Percentiles rank a stretch among this genome's conserved stretches.
These are phyloP conservation scores for Lyophyllum decastes DNA, from an alignment of 768 basidiomycete genomes.

Conservation along the genomic window DNA sequence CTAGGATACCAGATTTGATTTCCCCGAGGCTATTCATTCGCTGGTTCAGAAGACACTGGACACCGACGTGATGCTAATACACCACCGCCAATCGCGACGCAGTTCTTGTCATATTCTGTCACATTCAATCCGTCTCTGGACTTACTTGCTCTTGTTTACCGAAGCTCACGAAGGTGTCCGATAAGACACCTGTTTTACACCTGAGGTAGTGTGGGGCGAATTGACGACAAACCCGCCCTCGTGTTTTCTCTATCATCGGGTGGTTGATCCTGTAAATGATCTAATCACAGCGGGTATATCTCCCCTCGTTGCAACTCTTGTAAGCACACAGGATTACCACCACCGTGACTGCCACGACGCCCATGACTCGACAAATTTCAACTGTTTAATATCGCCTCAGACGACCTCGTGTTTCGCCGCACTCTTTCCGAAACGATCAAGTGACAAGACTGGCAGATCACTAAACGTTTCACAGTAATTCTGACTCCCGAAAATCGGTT, in stretches of 20 bases:
- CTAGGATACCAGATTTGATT: neutral
- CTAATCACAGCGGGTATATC: neutral
- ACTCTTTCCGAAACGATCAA: constrained; percentile 2
- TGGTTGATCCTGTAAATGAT: neutral
- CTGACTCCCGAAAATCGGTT: neutral
- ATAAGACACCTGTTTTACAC: neutral
- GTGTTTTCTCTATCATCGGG: neutral
- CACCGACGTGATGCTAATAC: neutral
- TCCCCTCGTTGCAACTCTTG: neutral
- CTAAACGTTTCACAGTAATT: neutral
- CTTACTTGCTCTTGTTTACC: too few species aligned
- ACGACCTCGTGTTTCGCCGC: neutral
- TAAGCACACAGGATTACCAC: neutral
- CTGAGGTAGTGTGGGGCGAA: neutral
- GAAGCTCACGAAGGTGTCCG: too few species aligned
- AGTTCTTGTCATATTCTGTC: neutral
- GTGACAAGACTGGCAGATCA: neutral
- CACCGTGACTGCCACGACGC: neutral
- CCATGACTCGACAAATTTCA: neutral
- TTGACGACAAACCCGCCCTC: neutral
- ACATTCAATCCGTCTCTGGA: neutral
- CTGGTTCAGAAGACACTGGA: neutral
- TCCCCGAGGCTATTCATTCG: neutral
- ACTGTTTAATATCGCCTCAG: neutral
- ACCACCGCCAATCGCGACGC: neutral